Evolutionary conservation across 2,329 filamentous ascomycete genomes (phyloP).

Genomic region (Xylariaceae sp.): DNA sequence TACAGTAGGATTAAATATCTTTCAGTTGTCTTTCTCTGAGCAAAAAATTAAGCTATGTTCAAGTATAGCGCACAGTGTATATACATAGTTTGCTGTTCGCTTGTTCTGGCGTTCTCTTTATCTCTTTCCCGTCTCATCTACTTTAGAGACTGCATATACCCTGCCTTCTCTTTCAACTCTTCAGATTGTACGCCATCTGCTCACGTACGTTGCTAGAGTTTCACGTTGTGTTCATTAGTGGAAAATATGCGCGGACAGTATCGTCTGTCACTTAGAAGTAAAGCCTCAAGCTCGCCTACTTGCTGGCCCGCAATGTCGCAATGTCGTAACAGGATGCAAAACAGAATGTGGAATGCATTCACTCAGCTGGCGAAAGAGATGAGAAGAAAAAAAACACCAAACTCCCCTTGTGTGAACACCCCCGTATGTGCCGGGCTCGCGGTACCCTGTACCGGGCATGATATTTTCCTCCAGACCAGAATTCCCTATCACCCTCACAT

Average conservation of each 20-base stretch:
- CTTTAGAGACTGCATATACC: too few relatives aligned
- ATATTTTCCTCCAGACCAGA: slow-evolving; percentile 15
- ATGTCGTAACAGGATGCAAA: slow-evolving; percentile 11
- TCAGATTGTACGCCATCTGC: too few relatives aligned
- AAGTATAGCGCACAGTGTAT: slow-evolving; percentile 4
- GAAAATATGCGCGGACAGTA: not conserved
- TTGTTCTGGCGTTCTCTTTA: not conserved
- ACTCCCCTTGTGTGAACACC: slow-evolving; percentile 36
- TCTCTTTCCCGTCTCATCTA: not conserved
- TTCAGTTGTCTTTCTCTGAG: not conserved
- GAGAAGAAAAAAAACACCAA: slow-evolving; percentile 8
- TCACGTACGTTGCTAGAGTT: too few relatives aligned
- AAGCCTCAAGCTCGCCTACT: slow-evolving; percentile 6
- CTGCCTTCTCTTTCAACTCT: too few relatives aligned
- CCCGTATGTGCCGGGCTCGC: slow-evolving; percentile 28
- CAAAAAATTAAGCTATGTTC: slow-evolving; percentile 4
- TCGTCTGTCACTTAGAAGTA: not conserved
- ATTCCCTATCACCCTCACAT: slow-evolving; percentile 10
- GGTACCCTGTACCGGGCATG: slow-evolving; percentile 30
- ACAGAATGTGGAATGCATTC: slow-evolving; percentile 13
- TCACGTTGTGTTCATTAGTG: not conserved
- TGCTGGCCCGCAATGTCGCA: slow-evolving; percentile 5
- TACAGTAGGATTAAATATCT: too few relatives aligned
- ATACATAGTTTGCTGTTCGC: slow-evolving; percentile 4
- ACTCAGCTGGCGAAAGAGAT: slow-evolving; percentile 8